Evolutionary conservation across 371 early-diverging fungal species (phyloP), one percentile per base, ranked within the genome.

Genomic region (Apophysomyces elegans): DNA sequence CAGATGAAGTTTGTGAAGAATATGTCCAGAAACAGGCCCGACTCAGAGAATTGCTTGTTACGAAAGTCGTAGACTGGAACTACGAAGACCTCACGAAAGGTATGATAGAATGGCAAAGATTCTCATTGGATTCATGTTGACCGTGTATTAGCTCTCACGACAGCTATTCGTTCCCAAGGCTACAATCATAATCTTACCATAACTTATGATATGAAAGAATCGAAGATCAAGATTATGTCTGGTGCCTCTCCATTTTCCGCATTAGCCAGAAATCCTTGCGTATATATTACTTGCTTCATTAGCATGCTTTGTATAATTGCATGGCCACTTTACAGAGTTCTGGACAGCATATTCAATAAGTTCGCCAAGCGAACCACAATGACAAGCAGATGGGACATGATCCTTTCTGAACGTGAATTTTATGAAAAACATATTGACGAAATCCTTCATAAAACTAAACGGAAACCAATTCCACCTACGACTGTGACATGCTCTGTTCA

Each of bases 41-140:
- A 6, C 58, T 80, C 6, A 83, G 80, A 61, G 81, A 83, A 58
- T 58, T 83, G 6, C 71, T 70, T 13, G 43, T 80, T 14, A 72
- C 68, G 47, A 83, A 83, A 47, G 73, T 71, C 16, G 56, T 83
- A 7, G 61, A 67, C 5, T 83, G 84, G 84, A 70, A 83, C 62
- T 79, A 71, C 61, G 59, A 63, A 14, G 68, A 71, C 35, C 50
- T 83, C 35, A 76, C 77, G 4, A 67, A 60, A 69, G 73, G 75
- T 11, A 12, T 2, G 8, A 11, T 36, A 13, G 32, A 9, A 63
- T 6, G 16, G 21, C 0, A 21, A 32, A 16, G 1, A 50, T 4
- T n/a, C 47, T 11, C 56, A 46, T 6, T 59, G 59, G 59, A 60
- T n/a, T 9, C 13, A 11, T 21, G 21, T 50, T 50, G 21, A 18